Evolutionary conservation across 352 stramenopile genomes (phyloP).

Genomic region (Pythium myriotylum): DNA sequence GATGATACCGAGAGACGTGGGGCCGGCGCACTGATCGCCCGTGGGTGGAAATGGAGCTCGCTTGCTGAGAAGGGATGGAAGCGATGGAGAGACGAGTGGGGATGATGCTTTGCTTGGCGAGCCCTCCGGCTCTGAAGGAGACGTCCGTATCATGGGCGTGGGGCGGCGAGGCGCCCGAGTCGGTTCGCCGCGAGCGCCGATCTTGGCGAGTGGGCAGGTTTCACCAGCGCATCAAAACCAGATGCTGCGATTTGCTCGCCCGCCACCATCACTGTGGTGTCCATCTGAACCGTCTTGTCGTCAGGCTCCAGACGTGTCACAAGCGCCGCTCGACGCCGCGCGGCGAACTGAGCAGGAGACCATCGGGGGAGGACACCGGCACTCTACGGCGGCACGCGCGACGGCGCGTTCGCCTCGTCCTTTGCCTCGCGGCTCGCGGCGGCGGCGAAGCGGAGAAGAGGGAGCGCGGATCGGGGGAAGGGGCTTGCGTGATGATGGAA

Average conservation of each 20-base stretch:
- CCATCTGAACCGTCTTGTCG: slow-evolving; percentile 20
- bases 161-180: slow-evolving; percentile 4
- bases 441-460: too few relatives aligned
- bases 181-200: slow-evolving; percentile 10
- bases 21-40: too few relatives aligned
- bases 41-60: too few relatives aligned
- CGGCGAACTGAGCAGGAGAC: not conserved
- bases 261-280: slow-evolving; percentile 11
- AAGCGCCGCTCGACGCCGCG: not conserved
- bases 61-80: too few relatives aligned
- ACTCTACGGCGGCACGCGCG: not conserved
- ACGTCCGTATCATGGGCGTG: not conserved
- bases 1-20: not conserved
- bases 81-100: slow-evolving; percentile 2
- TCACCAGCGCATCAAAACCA: slow-evolving; percentile 21
- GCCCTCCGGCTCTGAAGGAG: not conserved
- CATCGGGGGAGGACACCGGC: not conserved
- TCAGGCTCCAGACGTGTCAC: slow-evolving; percentile 20
- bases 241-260: slow-evolving; percentile 15
- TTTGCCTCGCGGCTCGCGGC: too few relatives aligned
- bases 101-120: not conserved
- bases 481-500: slow-evolving; percentile 17
- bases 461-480: not conserved
- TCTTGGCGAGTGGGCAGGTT: slow-evolving; percentile 11
- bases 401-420: not conserved